Percentiles rank a stretch among this genome's conserved stretches.
Evolutionary conservation across 306 rosid species (phyloP).

Genomic region (Prunus kanzakura): DNA sequence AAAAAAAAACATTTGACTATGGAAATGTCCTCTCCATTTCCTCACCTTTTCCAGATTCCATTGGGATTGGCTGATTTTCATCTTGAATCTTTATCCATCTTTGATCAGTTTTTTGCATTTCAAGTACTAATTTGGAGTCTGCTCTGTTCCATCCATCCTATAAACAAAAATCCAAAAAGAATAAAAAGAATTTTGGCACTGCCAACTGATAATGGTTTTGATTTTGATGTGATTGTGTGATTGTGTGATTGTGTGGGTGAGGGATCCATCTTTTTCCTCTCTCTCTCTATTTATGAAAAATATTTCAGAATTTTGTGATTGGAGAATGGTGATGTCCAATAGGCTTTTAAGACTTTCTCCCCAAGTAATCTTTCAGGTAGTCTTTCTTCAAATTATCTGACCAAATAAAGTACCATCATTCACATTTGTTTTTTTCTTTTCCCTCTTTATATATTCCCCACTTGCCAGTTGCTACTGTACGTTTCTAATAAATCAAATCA

Average conservation of each 20-base stretch:
- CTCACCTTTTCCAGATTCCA: not conserved
- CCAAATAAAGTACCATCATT: not conserved
- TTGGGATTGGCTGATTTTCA: not conserved
- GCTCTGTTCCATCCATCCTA: too few relatives aligned
- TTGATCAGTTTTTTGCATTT: too few relatives aligned
- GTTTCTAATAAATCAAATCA: too few relatives aligned
- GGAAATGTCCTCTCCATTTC: not conserved
- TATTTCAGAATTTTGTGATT: not conserved
- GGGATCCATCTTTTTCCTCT: not conserved
- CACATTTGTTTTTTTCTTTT: too few relatives aligned
- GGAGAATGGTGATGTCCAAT: not conserved
- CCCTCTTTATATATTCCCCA: too few relatives aligned
- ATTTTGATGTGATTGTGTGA: too few relatives aligned
- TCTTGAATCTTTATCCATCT: not conserved
- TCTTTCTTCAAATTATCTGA: not conserved
- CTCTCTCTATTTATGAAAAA: not conserved
- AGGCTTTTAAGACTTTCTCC: not conserved
- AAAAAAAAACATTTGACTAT: not conserved
- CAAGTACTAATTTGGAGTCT: too few relatives aligned
- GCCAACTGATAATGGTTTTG: too few relatives aligned
- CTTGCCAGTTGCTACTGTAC: too few relatives aligned
- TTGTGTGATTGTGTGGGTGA: not conserved
- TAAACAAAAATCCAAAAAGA: too few relatives aligned
- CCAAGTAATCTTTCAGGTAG: not conserved
- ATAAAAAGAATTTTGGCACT: too few relatives aligned